Percentiles rank a stretch among this genome's conserved stretches.
phyloP scores from a whole-genome alignment of 768 basidiomycete species.

The Trichaptum fuscoviolaceum region DNA sequence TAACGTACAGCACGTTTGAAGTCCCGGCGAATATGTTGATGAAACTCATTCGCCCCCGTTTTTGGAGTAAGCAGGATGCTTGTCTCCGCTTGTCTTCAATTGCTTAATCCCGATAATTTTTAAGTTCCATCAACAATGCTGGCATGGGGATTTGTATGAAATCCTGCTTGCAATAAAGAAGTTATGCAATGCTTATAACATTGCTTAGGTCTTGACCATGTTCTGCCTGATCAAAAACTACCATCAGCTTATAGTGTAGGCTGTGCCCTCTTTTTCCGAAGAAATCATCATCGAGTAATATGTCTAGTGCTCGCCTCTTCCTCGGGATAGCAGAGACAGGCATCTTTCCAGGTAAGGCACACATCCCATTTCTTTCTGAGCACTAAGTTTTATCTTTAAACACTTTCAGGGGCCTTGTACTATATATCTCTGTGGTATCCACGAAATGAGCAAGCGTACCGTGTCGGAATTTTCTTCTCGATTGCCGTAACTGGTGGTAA shows the following conservation, averaged over 20 bases:
- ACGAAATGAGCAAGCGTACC: constrained; percentile 48
- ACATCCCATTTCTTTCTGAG: background rate
- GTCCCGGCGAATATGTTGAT: constrained; percentile 36
- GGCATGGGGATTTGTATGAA: constrained; percentile 29
- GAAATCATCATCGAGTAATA: background rate
- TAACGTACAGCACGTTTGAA: constrained; percentile 33
- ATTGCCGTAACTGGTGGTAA: constrained; percentile 51
- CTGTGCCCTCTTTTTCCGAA: background rate
- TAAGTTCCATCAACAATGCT: constrained; percentile 36
- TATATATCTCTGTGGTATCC: constrained; percentile 58
- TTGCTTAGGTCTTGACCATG: constrained; percentile 23
- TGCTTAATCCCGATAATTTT: constrained; percentile 11
- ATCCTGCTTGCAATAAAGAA: background rate
- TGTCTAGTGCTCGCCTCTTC: constrained; percentile 32
- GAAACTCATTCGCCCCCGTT: constrained; percentile 30
- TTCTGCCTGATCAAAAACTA: constrained; percentile 33
- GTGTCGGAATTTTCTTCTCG: constrained; percentile 60
- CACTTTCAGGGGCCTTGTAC: constrained; percentile 32
- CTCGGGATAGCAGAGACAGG: constrained; percentile 47
- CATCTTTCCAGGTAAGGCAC: constrained; percentile 20
- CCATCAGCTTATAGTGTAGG: constrained; percentile 25
- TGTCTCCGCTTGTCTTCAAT: constrained; percentile 6
- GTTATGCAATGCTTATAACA: background rate
- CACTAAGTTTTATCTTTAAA: background rate
- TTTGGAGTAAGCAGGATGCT: constrained; percentile 27